phyloP scores from a whole-genome alignment of 2,329 filamentous ascomycete species.

The Sphaerulina populicola region DNA sequence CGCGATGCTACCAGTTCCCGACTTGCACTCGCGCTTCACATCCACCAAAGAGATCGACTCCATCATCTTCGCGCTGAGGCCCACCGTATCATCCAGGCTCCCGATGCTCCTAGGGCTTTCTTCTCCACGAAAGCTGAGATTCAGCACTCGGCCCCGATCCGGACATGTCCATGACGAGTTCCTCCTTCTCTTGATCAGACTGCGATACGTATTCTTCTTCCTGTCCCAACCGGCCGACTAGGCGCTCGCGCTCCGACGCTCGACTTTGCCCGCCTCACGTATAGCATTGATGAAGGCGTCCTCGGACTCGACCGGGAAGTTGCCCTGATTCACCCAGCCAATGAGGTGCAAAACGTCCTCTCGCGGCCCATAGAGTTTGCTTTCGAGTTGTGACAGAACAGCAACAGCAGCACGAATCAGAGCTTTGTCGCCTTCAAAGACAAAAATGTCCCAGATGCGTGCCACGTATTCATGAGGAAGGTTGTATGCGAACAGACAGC shows the following conservation, averaged over 20 bases:
- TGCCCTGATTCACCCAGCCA: slow-evolving; percentile 34
- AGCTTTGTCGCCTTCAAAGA: slow-evolving; percentile 69
- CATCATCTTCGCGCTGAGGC: not conserved
- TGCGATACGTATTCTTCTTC: slow-evolving; percentile 2
- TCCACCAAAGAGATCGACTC: not conserved
- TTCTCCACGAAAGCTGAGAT: not conserved
- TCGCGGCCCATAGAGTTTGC: slow-evolving; percentile 40
- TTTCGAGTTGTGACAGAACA: slow-evolving; percentile 49
- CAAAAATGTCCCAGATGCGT: slow-evolving; percentile 71
- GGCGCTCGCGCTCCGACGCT: slow-evolving; percentile 15
- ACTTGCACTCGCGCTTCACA: not conserved
- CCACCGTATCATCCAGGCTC: not conserved
- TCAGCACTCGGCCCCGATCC: not conserved
- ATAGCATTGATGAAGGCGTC: slow-evolving; percentile 36
- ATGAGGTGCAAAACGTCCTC: slow-evolving; percentile 40
- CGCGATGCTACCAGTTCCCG: not conserved
- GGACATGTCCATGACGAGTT: not conserved
- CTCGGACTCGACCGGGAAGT: slow-evolving; percentile 32
- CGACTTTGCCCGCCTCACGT: slow-evolving; percentile 34
- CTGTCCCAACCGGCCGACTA: not conserved
- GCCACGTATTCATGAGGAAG: slow-evolving; percentile 44
- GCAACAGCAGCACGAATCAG: slow-evolving; percentile 65
- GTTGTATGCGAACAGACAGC: slow-evolving; percentile 30
- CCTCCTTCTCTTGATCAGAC: slow-evolving; percentile 1
- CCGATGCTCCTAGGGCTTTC: not conserved